Evolutionary conservation across 495 filamentous ascomycete genomes (phyloP).

Genomic region (Sordaria brevicollis): DNA sequence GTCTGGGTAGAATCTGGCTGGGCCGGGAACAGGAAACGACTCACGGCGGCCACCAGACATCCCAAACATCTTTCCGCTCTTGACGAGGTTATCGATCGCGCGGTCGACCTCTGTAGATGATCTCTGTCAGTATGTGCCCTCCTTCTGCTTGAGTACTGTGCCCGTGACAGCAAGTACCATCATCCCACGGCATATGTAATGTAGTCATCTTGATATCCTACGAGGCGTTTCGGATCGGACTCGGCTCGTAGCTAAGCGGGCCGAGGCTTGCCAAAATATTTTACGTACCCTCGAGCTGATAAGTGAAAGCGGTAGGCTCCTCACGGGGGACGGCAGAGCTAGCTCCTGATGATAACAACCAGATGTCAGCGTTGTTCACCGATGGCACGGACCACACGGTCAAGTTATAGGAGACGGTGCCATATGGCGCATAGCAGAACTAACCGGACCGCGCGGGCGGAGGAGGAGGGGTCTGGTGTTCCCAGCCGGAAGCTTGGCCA

Average conservation of each 20-base stretch:
- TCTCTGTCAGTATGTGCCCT: conserved; percentile 9
- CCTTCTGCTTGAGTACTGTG: neutral
- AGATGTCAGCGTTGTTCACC: conserved; percentile 25
- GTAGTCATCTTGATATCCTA: neutral
- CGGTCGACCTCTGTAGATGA: conserved; percentile 74
- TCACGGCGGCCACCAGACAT: conserved; percentile 63
- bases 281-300: conserved; percentile 85
- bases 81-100: conserved; percentile 87
- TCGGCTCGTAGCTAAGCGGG: neutral
- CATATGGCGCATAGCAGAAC: conserved; percentile 9
- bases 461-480: conserved; percentile 77
- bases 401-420: neutral
- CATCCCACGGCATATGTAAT: neutral
- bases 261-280: neutral
- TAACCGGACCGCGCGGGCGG: conserved; percentile 80
- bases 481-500: conserved; percentile 45
- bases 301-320: conserved; percentile 68
- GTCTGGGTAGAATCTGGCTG: conserved; percentile 47
- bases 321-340: conserved; percentile 68
- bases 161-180: neutral
- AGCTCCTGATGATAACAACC: conserved; percentile 44
- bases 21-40: conserved; percentile 61
- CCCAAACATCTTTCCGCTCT: conserved; percentile 88
- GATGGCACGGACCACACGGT: conserved; percentile 7
- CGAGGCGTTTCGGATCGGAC: neutral